Evolutionary conservation across 495 filamentous ascomycete genomes (phyloP).

Genomic region (Penicillium chermesinum): DNA sequence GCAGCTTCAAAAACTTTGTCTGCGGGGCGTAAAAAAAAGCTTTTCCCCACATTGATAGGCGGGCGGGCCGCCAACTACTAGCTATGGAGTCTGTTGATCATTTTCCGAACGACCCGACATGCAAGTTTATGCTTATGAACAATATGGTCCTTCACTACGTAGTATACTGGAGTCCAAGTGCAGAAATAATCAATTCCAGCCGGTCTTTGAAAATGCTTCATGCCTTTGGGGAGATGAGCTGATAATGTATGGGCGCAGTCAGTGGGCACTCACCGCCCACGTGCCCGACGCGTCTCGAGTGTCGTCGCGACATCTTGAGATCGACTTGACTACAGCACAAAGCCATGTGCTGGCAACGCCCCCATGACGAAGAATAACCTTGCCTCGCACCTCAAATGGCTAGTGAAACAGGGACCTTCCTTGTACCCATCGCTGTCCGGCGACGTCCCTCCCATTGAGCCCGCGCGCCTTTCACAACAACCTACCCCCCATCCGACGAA

Average conservation of each 20-base stretch:
- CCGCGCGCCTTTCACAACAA: conserved; percentile 14
- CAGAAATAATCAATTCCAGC: too few relatives aligned
- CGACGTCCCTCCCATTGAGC: conserved; percentile 15
- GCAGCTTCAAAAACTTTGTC: conserved; percentile 2
- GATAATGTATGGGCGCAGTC: neutral
- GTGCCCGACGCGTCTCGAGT: conserved; percentile 24
- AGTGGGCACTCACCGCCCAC: conserved; percentile 23
- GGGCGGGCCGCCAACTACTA: neutral
- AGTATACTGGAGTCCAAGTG: too few relatives aligned
- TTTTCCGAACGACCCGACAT: neutral
- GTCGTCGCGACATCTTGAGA: conserved; percentile 11
- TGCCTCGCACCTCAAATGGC: conserved; percentile 45
- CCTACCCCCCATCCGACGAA: conserved; percentile 18
- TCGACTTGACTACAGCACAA: conserved; percentile 8
- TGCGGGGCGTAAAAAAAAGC: conserved; percentile 28
- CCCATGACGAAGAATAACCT: conserved; percentile 53
- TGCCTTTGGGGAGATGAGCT: neutral
- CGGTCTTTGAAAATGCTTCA: too few relatives aligned
- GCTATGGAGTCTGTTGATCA: neutral
- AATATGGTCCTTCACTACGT: too few relatives aligned
- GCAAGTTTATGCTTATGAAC: too few relatives aligned
- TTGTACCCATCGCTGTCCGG: conserved; percentile 29
- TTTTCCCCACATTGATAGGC: conserved; percentile 17
- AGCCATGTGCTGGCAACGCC: conserved; percentile 32
- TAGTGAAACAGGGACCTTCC: conserved; percentile 39